These are phyloP conservation scores for Cucumis cinereus DNA, from an alignment of 306 rosid species.

Conservation along the genomic window DNA sequence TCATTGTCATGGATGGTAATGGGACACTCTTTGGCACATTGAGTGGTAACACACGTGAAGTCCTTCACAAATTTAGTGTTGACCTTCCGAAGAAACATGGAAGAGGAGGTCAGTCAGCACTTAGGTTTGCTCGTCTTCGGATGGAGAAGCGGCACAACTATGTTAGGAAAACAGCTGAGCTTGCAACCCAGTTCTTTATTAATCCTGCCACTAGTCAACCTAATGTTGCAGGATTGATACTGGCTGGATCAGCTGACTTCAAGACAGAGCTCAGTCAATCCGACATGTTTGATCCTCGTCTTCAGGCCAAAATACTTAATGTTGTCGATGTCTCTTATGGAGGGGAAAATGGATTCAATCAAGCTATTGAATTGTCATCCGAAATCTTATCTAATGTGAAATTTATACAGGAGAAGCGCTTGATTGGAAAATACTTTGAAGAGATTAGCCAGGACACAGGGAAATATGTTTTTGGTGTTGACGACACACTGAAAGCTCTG, in stretches of 20 bases:
- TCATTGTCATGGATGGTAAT: constrained; percentile 84
- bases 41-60: constrained; percentile 84
- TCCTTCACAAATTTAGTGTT: constrained; percentile 74
- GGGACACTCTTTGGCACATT: constrained; percentile 84
- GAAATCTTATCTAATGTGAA: constrained; percentile 75
- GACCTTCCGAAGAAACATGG: constrained; percentile 87
- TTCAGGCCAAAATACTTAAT: constrained; percentile 70
- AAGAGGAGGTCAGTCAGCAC: constrained; percentile 92
- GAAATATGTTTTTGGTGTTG: constrained; percentile 78
- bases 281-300: constrained; percentile 85
- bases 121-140: constrained; percentile 83
- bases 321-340: constrained; percentile 88
- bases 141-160: constrained; percentile 89
- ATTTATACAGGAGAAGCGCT: constrained; percentile 72
- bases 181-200: constrained; percentile 72
- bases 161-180: constrained; percentile 86
- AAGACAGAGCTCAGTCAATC: constrained; percentile 89
- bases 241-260: constrained; percentile 92
- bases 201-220: constrained; percentile 91
- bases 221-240: constrained; percentile 74
- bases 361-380: constrained; percentile 70
- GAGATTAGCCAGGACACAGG: constrained; percentile 94
- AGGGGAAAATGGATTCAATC: constrained; percentile 84
- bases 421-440: constrained; percentile 78
- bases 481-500: constrained; percentile 71